Conservation (phyloP, 2,329 filamentous ascomycete species). For the Colletotrichum brevisporum region DNA sequence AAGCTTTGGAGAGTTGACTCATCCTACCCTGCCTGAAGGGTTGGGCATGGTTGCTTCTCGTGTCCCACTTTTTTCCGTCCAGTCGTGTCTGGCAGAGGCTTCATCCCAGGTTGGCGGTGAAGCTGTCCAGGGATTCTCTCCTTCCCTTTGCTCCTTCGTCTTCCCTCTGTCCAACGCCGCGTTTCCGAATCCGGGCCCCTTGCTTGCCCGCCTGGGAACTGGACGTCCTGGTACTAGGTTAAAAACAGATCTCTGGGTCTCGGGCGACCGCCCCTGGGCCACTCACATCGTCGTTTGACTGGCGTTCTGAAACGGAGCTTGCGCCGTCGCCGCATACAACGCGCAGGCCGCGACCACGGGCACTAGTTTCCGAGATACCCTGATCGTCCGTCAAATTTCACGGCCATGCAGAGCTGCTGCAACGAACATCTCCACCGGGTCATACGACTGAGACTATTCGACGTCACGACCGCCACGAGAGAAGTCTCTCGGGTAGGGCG, state of each 20-base stretch:
- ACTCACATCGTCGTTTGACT: constrained; percentile 30
- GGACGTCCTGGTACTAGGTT: constrained; percentile 18
- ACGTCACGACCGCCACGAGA: constrained; percentile 21
- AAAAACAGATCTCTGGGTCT: constrained; percentile 25
- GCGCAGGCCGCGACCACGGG: constrained; percentile 27
- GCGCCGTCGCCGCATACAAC: constrained; percentile 18
- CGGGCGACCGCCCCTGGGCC: constrained; percentile 20
- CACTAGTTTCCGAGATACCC: constrained; percentile 25
- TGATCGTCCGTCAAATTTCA: constrained; percentile 26
- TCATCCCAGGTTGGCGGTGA: constrained; percentile 43
- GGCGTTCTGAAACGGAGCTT: constrained; percentile 42
- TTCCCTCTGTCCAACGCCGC: constrained; percentile 8
- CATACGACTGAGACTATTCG: constrained; percentile 36
- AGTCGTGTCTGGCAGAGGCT: constrained; percentile 39
- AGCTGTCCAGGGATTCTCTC: constrained; percentile 43
- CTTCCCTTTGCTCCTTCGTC: constrained; percentile 40
- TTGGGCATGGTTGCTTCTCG: constrained; percentile 42
- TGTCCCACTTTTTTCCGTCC: constrained; percentile 40
- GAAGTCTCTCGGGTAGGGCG: constrained; percentile 23
- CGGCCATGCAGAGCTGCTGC: constrained; percentile 16
- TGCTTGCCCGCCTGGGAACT: constrained; percentile 25
- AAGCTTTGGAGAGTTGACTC: constrained; percentile 37
- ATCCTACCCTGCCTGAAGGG: constrained; percentile 40
- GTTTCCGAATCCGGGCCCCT: constrained; percentile 37
- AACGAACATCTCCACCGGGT: constrained; percentile 23